Base-by-base conservation (phyloP, 1,284 basidiomycete genomes). In the Cystobasidiaceae sp. region DNA sequence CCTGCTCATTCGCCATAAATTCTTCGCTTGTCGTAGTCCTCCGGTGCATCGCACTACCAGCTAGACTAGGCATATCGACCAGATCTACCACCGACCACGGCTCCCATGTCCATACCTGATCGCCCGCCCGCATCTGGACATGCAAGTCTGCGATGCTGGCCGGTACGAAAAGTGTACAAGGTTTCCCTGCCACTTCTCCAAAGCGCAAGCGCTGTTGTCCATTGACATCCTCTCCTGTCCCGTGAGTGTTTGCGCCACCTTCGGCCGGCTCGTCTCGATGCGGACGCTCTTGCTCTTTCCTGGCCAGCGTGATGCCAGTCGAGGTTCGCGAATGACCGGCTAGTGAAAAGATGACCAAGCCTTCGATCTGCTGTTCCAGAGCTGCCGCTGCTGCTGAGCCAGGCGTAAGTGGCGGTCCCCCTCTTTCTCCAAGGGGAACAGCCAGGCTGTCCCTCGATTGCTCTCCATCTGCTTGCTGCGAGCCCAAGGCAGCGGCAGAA, bases 141-240 rank as follows among this genome's bases (percentile, higher is more conserved):
- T 64, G 61, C 33, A 64, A 21, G 44, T 64, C 61, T 27, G 61
- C 51, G 13, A 64, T 44, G n/a, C 37, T 55, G 30, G 61, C 61
- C 15, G 61, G 61, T 32, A 64, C 7, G 17, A 46, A 46, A 0
- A 56, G 28, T 32, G 25, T 37, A n/a, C n/a, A n/a, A n/a, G n/a
- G n/a, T n/a, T n/a, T n/a, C n/a, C n/a, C n/a, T n/a, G n/a, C n/a
- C n/a, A n/a, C n/a, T n/a, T n/a, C n/a, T n/a, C n/a, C n/a, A n/a
- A n/a, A n/a, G n/a, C n/a, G n/a, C n/a, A n/a, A n/a, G n/a, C n/a
- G n/a, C n/a, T 54, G 51, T 19, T 17, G 4, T 39, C 51, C 41
- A 27, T 54, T 11, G 21, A 25, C 32, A 39, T 54, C 41, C n/a
- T 54, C 21, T 15, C 27, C 3, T 5, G 15, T 13, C 19, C 41